Evolutionary conservation across 2,329 filamentous ascomycete species (phyloP), one percentile per base, ranked within the genome.

Genomic region (Xylariaceae sp.): DNA sequence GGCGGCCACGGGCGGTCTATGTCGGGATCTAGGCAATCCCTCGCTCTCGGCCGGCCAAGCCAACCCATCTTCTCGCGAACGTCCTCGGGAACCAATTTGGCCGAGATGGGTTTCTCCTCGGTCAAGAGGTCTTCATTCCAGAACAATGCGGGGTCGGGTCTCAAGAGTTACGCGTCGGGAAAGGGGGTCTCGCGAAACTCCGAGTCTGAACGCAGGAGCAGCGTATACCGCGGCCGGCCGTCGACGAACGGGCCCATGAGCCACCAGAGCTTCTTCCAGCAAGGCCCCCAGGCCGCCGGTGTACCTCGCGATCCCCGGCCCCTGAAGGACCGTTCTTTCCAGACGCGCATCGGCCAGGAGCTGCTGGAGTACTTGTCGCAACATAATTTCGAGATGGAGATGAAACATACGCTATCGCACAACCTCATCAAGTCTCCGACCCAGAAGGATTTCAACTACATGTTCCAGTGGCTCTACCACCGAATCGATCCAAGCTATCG

Each of bases 381-480:
- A 37, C 82, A 95, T 58, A 94, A 95, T 55, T 98, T 96, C 52
- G 92, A 98, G 60, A 79, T 95, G 72, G 89, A 96, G 49, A 94
- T 93, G 80, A 95, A 94, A 62, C 85, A 96, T 57, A 82, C 79
- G 2, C 68, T 98, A n/a, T 85, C 86, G 1, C 82, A 84, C 43
- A 95, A 95, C 50, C 84, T 87, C 5, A 80, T 94, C 55, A 90
- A 86, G 51, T 94, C 86, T 27, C 93, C 92, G 0, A 98, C 90
- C 1, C 90, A 96, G 50, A 98, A 98, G 55, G 92, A 98, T 57
- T 98, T 98, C 65, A 92, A 93, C 53, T 83, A 77, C 60, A 94
- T 98, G 72, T 98, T 98, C 54, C 88, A 96, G 53, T 98, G 90
- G 85, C 69, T 98, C 3, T 98, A 98, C 59, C 86, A 88, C 52